Base-by-base conservation (phyloP, 306 rosid genomes). In the Urtica urens region DNA sequence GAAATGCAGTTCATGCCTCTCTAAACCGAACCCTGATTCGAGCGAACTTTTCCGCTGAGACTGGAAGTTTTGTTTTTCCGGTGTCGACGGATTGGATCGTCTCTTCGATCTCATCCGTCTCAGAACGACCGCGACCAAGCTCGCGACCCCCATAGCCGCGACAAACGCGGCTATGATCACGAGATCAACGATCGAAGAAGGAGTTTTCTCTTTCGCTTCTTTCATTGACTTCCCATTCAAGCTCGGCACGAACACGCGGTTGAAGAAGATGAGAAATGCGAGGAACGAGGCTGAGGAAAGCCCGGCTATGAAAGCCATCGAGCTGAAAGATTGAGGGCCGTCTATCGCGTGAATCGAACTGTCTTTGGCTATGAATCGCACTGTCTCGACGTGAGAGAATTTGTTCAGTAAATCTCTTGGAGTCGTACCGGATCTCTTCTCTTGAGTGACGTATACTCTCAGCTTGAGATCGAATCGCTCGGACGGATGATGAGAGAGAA, bases 361-460 rank as follows among this genome's bases (percentile, higher is more conserved):
- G 20, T 48, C 39, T 3, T 47, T 64, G 67, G 71, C 71, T n/a
- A n/a, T n/a, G 56, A 79, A 59, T 15, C 75, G 66, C 46, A 72
- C 63, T 0, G 85, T 72, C 58, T 69, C 75, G 33, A 73, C 51
- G 64, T 67, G 73, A 1, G 64, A 60, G 37, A 53, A 65, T 59
- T 76, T 71, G 7, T 58, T 9, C 13, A 74, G 31, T 38, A 75
- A 65, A 51, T 73, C 92, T 61, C 50, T 57, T 17, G 70, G 58
- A 49, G 76, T 70, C 19, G 51, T 14, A 44, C 59, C 67, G 16
- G 66, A 47, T 35, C 66, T 77, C 39, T 63, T 65, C 70, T 90
- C 95, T 73, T 58, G 88, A 31, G 97, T 90, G 45, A 90, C 82
- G 69, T 70, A 90, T 37, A 90, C 60, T 30, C 75, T 62, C 3